phyloP scores from a whole-genome alignment of 1,284 basidiomycete species.

The Cryptococcus wingfieldii region DNA sequence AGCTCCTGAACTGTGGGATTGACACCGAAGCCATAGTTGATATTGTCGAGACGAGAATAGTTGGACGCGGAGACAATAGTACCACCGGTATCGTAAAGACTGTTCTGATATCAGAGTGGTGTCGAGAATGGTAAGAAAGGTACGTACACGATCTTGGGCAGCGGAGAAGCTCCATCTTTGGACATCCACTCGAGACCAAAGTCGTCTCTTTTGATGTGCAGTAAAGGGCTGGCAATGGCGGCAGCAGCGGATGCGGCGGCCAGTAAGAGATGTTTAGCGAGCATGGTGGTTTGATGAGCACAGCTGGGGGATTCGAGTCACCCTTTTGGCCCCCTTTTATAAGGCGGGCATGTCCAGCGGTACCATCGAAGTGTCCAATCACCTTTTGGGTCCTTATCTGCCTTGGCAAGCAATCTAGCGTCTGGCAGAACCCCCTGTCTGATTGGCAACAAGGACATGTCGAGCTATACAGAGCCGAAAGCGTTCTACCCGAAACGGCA shows the following conservation, averaged over 20 bases:
- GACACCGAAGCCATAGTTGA: slow-evolving; percentile 10
- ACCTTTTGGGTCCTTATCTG: too few species aligned
- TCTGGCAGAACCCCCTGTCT: too few species aligned
- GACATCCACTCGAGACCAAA: slow-evolving; percentile 10
- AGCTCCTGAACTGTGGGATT: slow-evolving; percentile 6
- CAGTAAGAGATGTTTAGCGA: too few species aligned
- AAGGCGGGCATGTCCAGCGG: too few species aligned
- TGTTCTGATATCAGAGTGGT: not conserved
- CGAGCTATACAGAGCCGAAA: too few species aligned
- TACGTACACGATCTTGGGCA: slow-evolving; percentile 11
- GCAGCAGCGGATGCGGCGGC: not conserved
- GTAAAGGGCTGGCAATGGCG: slow-evolving; percentile 1
- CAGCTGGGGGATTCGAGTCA: too few species aligned
- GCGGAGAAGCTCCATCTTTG: slow-evolving; percentile 4
- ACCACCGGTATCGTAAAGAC: slow-evolving; percentile 11
- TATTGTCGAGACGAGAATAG: slow-evolving; percentile 12
- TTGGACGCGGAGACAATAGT: slow-evolving; percentile 10
- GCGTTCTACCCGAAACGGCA: too few species aligned
- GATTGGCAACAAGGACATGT: too few species aligned
- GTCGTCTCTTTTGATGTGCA: slow-evolving; percentile 5
- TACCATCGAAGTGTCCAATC: too few species aligned
- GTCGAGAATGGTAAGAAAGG: not conserved
- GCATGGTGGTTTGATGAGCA: too few species aligned
- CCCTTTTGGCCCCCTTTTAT: too few species aligned
- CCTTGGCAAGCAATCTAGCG: too few species aligned